Base-by-base conservation (phyloP, 257 asterid species). In the Paraleonurus japonicus region DNA sequence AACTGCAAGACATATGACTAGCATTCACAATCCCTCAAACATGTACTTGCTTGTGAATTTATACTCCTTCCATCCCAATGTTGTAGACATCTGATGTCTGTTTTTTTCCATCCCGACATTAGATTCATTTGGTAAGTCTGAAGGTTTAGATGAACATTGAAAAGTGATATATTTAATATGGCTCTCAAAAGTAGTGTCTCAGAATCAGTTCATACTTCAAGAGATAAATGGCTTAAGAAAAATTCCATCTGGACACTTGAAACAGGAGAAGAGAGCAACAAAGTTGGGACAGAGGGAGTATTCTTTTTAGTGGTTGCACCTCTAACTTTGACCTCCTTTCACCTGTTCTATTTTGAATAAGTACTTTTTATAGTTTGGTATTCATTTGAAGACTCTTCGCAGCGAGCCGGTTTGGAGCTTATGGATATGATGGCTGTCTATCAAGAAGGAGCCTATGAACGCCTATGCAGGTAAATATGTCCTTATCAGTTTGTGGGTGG, bases 391-490 rank as follows among this genome's bases (percentile, higher is more conserved):
- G 65, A 71, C 72, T 69, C 72, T 80, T 76, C 62, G 82, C 93
- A 94, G 99, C 92, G 96, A 72, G 99, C 99, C 70, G 99, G 99
- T 72, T 76, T 94, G 90, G 98, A 91, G 86, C 96, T 91, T 65
- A 94, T 94, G 99, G 99, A 94, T 86, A 89, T 94, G 97, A 94
- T 94, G 99, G 95, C 97, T 77, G 95, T 88, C 83, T 89, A 94
- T 86, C 99, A 94, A 84, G 99, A 94, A 84, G 99, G 97, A 55
- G 99, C 99, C 16, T 91, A 89, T 80, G 99, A 94, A 82, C 96
- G 99, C 69, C 73, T 91, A 43, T 94, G 99, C 97, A 94, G 99
- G 99, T 94, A 83, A 70, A 61, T 37, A 63, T 79, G 60, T 66
- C 4, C 50, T 26, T 55, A 54, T 37, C 66, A 62, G 58, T 69